phyloP scores from a whole-genome alignment of 176 grass and related monocot genomes.

The Urochloa ruziziensis region DNA sequence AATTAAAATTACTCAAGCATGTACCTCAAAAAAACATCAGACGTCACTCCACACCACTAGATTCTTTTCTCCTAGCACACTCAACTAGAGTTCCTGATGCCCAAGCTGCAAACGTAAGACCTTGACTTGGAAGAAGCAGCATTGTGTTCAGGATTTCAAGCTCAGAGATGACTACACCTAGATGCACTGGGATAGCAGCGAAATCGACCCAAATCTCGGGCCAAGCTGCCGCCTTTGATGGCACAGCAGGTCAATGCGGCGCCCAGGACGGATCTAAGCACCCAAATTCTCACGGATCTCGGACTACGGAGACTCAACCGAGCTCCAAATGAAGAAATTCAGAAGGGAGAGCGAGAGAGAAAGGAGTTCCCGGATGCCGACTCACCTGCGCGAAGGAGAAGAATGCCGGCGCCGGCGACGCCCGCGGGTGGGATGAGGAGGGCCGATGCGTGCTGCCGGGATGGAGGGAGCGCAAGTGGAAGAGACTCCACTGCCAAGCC shows the following conservation, averaged over 20 bases:
- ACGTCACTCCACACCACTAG: not conserved
- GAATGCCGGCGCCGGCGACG: not conserved
- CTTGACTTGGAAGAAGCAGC: not conserved
- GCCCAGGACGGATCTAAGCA: not conserved
- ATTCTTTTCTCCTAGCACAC: not conserved
- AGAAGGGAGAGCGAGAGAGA: not conserved
- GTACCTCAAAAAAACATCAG: not conserved
- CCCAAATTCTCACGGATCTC: constrained; percentile 21
- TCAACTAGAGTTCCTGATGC: not conserved
- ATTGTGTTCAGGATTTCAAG: not conserved
- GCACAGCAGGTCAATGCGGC: constrained; percentile 14
- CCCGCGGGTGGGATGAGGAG: not conserved
- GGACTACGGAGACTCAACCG: not conserved
- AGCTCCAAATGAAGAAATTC: not conserved
- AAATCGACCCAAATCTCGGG: not conserved
- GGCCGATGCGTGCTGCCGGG: not conserved
- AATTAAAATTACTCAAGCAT: not conserved
- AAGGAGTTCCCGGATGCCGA: not conserved
- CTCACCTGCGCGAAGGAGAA: not conserved
- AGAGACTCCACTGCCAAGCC: not conserved
- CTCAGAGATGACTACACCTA: not conserved
- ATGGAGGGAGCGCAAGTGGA: not conserved
- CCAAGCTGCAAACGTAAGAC: not conserved
- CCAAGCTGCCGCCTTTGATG: not conserved
- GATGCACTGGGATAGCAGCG: not conserved